phyloP scores from a whole-genome alignment of 306 rosid species.

The Glycine tomentella region DNA sequence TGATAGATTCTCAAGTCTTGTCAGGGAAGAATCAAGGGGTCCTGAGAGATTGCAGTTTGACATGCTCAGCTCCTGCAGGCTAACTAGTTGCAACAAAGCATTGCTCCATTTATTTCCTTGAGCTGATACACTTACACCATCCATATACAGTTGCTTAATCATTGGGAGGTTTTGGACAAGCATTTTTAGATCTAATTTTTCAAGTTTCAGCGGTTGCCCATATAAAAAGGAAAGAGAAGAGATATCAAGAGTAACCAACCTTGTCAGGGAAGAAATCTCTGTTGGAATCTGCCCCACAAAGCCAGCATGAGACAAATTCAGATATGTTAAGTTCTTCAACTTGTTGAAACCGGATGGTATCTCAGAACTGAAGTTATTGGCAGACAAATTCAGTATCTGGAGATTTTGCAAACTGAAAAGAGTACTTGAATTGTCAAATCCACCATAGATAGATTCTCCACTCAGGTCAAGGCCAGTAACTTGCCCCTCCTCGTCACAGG shows the following conservation, averaged over 20 bases:
- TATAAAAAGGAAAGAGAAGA: constrained; percentile 2
- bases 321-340: constrained; percentile 41
- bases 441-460: constrained; percentile 37
- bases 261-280: constrained; percentile 48
- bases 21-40: constrained; percentile 45
- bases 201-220: neutral
- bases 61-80: constrained; percentile 52
- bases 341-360: constrained; percentile 50
- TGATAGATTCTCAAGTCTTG: constrained; percentile 33
- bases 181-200: neutral
- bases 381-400: constrained; percentile 40
- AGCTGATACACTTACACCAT: constrained; percentile 54
- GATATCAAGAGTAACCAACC: constrained; percentile 53
- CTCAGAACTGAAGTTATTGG: constrained; percentile 1
- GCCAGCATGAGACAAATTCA: constrained; percentile 50
- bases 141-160: constrained; percentile 53
- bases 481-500: constrained; percentile 37
- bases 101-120: constrained; percentile 59
- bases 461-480: constrained; percentile 52
- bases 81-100: constrained; percentile 34
- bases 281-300: constrained; percentile 52
- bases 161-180: constrained; percentile 44
- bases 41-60: constrained; percentile 46
- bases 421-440: constrained; percentile 46
- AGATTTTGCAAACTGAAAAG: constrained; percentile 54